These are phyloP conservation scores for Trametes villosa DNA, from an alignment of 768 basidiomycete genomes.

Conservation along the genomic window DNA sequence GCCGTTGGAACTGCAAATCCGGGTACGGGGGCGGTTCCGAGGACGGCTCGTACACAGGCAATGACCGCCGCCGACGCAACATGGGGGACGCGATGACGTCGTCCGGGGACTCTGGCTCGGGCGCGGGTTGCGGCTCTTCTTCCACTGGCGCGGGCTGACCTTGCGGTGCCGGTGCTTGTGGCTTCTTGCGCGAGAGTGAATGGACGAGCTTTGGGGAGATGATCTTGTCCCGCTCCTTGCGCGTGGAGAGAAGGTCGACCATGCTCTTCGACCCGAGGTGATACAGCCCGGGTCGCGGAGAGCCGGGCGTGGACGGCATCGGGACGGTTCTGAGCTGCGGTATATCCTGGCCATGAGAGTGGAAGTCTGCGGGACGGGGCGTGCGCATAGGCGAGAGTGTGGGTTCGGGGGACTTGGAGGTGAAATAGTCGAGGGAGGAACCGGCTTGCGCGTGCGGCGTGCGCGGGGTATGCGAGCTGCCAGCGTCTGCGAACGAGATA, in stretches of 20 bases:
- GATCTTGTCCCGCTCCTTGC: conserved; percentile 27
- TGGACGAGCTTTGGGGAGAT: conserved; percentile 23
- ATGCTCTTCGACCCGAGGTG: conserved; percentile 67
- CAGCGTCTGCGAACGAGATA: conserved; percentile 26
- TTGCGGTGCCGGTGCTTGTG: conserved; percentile 5
- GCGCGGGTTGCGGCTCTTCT: not conserved
- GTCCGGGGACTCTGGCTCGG: conserved; percentile 16
- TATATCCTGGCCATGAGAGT: not conserved
- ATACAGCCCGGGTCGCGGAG: conserved; percentile 51
- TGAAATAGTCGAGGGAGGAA: conserved; percentile 36
- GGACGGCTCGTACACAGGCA: conserved; percentile 66
- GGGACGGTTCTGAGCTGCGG: conserved; percentile 28
- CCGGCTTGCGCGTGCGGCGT: conserved; percentile 13
- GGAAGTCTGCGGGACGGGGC: conserved; percentile 31
- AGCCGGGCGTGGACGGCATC: conserved; percentile 30
- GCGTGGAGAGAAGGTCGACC: conserved; percentile 50
- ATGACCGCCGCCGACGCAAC: conserved; percentile 64
- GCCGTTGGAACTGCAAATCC: conserved; percentile 39
- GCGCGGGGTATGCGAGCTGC: conserved; percentile 21
- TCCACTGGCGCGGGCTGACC: conserved; percentile 4
- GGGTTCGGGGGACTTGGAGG: conserved; percentile 23
- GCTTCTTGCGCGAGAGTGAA: conserved; percentile 4
- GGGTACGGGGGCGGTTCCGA: conserved; percentile 75
- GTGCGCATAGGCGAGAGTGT: conserved; percentile 26
- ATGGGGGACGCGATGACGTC: conserved; percentile 38